These are phyloP conservation scores for Skeletonema menzelii DNA, from an alignment of 108 stramenopile species.

Conservation along the genomic window DNA sequence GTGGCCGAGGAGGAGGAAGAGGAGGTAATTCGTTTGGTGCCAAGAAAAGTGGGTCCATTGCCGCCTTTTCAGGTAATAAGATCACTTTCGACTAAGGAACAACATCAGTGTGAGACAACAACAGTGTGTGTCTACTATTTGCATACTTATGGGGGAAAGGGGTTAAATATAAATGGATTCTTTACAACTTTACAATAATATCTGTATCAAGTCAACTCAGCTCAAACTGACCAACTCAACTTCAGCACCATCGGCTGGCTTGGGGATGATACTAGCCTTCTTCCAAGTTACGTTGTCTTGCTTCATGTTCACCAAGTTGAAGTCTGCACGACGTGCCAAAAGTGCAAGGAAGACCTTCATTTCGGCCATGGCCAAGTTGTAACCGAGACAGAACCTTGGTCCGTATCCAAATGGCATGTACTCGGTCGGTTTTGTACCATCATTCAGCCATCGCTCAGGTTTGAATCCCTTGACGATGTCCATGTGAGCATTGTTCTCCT, in stretches of 20 bases:
- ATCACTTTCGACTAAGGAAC: not conserved
- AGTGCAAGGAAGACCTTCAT: conserved; percentile 66
- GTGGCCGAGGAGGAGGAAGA: conserved; percentile 56
- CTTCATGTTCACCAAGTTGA: conserved; percentile 28
- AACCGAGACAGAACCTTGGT: conserved; percentile 55
- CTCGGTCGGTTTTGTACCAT: conserved; percentile 32
- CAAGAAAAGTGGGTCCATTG: conserved; percentile 80
- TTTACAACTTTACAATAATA: conserved; percentile 1
- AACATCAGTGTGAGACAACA: not conserved
- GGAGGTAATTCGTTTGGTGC: conserved; percentile 60
- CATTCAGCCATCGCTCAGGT: conserved; percentile 48
- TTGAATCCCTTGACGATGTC: conserved; percentile 51
- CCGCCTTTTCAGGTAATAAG: conserved; percentile 77
- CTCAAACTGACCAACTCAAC: conserved; percentile 18
- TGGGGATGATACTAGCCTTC: conserved; percentile 32
- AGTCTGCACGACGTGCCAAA: conserved; percentile 55
- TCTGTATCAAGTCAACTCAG: not conserved
- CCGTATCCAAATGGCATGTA: conserved; percentile 57
- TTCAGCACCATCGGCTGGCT: conserved; percentile 35
- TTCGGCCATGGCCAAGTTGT: conserved; percentile 53
- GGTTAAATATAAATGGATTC: not conserved
- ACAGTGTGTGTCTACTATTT: not conserved
- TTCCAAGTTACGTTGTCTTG: conserved; percentile 33
- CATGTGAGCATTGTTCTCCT: conserved; percentile 36
- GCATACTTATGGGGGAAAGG: not conserved